Evolutionary conservation across 164 flowering plant genomes (phyloP).

Genomic region (Vitis labrusca): DNA sequence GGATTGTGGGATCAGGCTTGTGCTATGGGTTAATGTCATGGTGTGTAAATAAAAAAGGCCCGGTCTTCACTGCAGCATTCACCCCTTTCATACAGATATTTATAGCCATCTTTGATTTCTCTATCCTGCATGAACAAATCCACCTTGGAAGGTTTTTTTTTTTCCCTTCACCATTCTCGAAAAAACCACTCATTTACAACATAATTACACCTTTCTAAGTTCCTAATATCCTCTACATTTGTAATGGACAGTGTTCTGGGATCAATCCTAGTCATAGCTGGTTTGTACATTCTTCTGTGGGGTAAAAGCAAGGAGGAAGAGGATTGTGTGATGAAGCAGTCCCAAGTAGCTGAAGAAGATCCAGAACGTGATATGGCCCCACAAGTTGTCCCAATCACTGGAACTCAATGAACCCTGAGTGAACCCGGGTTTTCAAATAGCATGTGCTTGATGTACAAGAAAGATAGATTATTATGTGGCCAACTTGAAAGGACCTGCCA

Average conservation of each 20-base stretch:
- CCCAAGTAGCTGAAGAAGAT: conserved; percentile 4
- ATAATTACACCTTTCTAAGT: too few species aligned
- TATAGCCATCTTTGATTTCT: conserved; percentile 44
- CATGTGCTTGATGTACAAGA: too few species aligned
- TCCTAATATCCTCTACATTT: neutral
- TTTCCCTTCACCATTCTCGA: neutral
- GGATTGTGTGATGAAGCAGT: conserved; percentile 9
- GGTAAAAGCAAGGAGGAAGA: conserved; percentile 37
- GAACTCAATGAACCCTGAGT: too few species aligned
- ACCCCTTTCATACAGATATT: conserved; percentile 58
- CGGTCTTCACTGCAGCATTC: conserved; percentile 71
- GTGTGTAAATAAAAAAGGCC: conserved; percentile 65
- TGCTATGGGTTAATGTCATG: conserved; percentile 58
- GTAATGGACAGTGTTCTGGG: conserved; percentile 57
- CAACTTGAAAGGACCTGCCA: too few species aligned
- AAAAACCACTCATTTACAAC: too few species aligned
- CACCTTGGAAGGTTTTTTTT: conserved; percentile 52
- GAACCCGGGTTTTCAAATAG: too few species aligned
- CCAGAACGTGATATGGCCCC: neutral
- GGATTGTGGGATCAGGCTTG: conserved; percentile 62
- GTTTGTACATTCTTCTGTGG: conserved; percentile 72
- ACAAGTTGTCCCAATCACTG: neutral
- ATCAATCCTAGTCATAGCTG: conserved; percentile 51
- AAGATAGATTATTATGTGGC: too few species aligned
- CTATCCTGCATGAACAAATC: conserved; percentile 42